Conservation (phyloP, 768 basidiomycete species). For the Collybia nuda region DNA sequence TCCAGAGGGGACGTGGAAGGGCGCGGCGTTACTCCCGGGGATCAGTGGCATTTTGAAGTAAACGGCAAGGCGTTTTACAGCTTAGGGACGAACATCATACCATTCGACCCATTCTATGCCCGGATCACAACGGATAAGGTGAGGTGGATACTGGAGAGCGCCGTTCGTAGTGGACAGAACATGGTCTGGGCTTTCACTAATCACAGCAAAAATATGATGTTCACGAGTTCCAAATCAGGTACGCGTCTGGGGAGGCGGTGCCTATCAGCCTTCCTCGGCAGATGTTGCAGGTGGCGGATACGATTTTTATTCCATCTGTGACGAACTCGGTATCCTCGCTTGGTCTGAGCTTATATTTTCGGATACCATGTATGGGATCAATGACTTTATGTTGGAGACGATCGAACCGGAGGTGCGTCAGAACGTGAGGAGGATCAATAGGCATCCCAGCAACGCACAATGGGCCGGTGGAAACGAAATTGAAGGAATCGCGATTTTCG, state of each 20-base stretch:
- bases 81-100: constrained; percentile 58
- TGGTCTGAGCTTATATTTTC: constrained; percentile 67
- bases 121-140: constrained; percentile 48
- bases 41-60: constrained; percentile 61
- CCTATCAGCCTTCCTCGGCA: constrained; percentile 45
- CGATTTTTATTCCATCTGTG: constrained; percentile 56
- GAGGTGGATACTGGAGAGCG: constrained; percentile 57
- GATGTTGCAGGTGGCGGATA: constrained; percentile 44
- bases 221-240: constrained; percentile 30
- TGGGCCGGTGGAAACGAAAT: constrained; percentile 67
- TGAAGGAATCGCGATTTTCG: constrained; percentile 47
- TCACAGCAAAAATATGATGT: neutral
- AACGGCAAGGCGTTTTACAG: constrained; percentile 58
- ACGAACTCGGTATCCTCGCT: constrained; percentile 58
- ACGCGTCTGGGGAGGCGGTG: constrained; percentile 61
- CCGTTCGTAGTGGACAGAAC: constrained; percentile 54
- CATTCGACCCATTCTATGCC: constrained; percentile 61
- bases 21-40: constrained; percentile 56
- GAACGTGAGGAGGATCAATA: constrained; percentile 54
- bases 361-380: constrained; percentile 54
- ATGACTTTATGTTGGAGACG: constrained; percentile 49
- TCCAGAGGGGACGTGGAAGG: constrained; percentile 38
- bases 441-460: constrained; percentile 55
- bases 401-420: constrained; percentile 56
- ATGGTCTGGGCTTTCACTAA: constrained; percentile 39